A percentile compares a stretch with the other conserved stretches of the same genome.
Conservation (phyloP, 371 early-diverging fungal genomes). For the Smittium culicis region DNA sequence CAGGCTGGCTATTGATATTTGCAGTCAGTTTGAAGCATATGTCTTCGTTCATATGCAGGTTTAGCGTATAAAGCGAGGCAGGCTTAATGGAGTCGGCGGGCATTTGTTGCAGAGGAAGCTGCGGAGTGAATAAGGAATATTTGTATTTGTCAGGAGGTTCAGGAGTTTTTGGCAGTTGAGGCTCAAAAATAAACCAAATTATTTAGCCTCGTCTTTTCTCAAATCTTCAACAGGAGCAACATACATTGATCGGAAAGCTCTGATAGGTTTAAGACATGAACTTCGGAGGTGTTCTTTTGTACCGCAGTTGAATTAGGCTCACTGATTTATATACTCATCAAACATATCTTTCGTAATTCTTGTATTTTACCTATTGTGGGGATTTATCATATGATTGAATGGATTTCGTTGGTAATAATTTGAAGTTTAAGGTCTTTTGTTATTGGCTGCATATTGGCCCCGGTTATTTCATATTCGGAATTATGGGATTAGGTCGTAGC, state of each 20-base stretch:
- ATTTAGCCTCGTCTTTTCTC: neutral
- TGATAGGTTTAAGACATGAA: neutral
- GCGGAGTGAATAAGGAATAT: neutral
- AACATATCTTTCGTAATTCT: neutral
- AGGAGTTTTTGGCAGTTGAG: neutral
- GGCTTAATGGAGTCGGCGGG: neutral
- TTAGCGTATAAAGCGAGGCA: neutral
- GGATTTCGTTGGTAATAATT: neutral
- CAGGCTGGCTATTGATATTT: neutral
- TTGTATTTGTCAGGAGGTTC: constrained; percentile 2
- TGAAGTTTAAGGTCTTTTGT: neutral
- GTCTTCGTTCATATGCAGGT: constrained; percentile 1
- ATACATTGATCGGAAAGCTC: neutral
- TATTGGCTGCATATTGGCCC: neutral
- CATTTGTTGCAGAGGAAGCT: neutral
- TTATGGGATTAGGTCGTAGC: neutral
- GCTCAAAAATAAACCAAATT: neutral
- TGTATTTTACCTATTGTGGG: neutral
- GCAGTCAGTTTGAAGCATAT: constrained; percentile 8
- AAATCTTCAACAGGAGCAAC: neutral
- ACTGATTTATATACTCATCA: neutral
- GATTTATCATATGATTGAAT: neutral
- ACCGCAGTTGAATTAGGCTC: neutral
- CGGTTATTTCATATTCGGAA: neutral
- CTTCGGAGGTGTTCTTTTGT: neutral